These are phyloP conservation scores for Hortiboletus campestris DNA, from an alignment of 768 basidiomycete species.

Conservation along the genomic window DNA sequence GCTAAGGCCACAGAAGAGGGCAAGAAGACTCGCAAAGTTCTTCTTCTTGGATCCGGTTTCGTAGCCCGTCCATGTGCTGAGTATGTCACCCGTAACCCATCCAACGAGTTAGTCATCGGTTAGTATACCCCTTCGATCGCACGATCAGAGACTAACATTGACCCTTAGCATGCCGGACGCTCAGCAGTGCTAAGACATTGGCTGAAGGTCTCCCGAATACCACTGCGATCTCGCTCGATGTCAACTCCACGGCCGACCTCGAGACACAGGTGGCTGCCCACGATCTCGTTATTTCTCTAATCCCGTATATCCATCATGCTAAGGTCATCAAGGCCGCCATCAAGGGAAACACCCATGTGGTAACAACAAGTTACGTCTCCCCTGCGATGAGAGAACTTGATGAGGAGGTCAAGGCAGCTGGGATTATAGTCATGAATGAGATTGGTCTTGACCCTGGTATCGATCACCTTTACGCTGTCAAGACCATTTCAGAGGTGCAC, in stretches of 20 bases:
- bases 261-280: slow-evolving; percentile 79
- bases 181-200: slow-evolving; percentile 70
- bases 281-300: slow-evolving; percentile 94
- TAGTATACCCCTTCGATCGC: slow-evolving; percentile 19
- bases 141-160: neutral
- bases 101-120: slow-evolving; percentile 86
- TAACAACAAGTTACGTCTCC: slow-evolving; percentile 94
- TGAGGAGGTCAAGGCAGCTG: slow-evolving; percentile 75
- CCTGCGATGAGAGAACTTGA: slow-evolving; percentile 89
- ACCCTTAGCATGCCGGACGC: slow-evolving; percentile 78
- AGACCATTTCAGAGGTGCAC: slow-evolving; percentile 93
- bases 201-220: slow-evolving; percentile 66
- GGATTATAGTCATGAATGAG: slow-evolving; percentile 95
- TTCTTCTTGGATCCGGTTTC: slow-evolving; percentile 92
- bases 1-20: slow-evolving; percentile 42
- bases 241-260: slow-evolving; percentile 64
- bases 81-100: slow-evolving; percentile 79
- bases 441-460: slow-evolving; percentile 97
- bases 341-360: slow-evolving; percentile 83
- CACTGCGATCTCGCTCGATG: slow-evolving; percentile 79
- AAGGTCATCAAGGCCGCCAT: slow-evolving; percentile 86
- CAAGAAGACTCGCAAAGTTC: slow-evolving; percentile 59
- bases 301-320: slow-evolving; percentile 91
- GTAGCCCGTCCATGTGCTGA: slow-evolving; percentile 97
- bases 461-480: slow-evolving; percentile 90